These are phyloP conservation scores for Leishmania martiniquensis DNA, from an alignment of 208 protist species.

Conservation along the genomic window DNA sequence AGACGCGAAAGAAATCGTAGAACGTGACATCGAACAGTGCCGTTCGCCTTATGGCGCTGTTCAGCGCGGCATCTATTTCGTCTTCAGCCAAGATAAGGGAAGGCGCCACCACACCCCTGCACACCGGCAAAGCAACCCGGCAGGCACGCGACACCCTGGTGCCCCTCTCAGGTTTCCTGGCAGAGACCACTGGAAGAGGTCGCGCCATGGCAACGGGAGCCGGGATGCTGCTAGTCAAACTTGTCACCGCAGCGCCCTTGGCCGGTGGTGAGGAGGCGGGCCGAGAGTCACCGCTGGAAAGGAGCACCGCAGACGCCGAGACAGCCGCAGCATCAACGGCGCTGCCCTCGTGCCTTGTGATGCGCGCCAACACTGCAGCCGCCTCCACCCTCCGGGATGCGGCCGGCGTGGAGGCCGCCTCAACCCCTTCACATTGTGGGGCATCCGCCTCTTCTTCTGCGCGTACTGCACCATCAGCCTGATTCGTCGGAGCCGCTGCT, in stretches of 20 bases:
- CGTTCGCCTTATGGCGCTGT: neutral
- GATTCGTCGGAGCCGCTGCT: neutral
- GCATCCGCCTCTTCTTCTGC: no score
- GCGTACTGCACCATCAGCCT: no score
- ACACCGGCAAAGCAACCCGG: neutral
- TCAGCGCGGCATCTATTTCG: slow-evolving; percentile 1
- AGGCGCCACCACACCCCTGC: neutral
- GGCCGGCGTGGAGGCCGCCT: no score
- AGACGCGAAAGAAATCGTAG: slow-evolving; percentile 33
- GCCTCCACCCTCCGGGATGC: neutral
- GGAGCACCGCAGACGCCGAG: neutral
- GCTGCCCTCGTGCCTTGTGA: neutral
- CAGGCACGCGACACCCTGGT: neutral
- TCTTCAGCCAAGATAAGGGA: neutral
- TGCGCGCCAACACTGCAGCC: neutral
- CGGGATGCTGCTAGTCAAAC: neutral
- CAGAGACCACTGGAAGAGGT: neutral
- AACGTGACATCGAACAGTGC: slow-evolving; percentile 7
- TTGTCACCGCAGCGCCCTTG: neutral
- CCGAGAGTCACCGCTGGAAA: neutral
- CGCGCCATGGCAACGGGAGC: neutral
- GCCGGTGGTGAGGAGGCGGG: no score
- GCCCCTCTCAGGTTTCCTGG: neutral
- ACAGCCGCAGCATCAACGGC: neutral
- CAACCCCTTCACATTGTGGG: no score